Evolutionary conservation across 2,329 filamentous ascomycete species (phyloP).

Genomic region (Venturia carpophila): DNA sequence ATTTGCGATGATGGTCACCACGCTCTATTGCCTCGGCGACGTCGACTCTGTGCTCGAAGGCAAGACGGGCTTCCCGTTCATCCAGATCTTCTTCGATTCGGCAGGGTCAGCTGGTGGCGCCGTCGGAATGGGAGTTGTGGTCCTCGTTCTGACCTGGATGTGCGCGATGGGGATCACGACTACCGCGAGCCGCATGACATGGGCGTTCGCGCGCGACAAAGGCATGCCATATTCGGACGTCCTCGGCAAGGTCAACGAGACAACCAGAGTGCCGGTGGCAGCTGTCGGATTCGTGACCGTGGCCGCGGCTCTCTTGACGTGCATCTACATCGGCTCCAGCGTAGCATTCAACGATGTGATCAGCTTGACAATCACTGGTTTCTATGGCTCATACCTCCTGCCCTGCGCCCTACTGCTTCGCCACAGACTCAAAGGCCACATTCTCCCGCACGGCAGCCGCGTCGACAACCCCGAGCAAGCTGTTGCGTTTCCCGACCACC

Average conservation of each 20-base stretch:
- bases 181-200: slow-evolving; percentile 18
- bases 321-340: slow-evolving; percentile 37
- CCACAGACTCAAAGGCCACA: slow-evolving; percentile 33
- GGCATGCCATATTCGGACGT: slow-evolving; percentile 15
- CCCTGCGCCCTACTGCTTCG: slow-evolving; percentile 35
- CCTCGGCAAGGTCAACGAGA: slow-evolving; percentile 23
- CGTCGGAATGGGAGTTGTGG: slow-evolving; percentile 17
- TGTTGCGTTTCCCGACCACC: not conserved
- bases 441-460: slow-evolving; percentile 33
- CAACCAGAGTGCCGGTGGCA: slow-evolving; percentile 26
- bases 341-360: slow-evolving; percentile 41
- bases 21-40: slow-evolving; percentile 25
- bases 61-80: slow-evolving; percentile 18
- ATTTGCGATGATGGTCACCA: slow-evolving; percentile 22
- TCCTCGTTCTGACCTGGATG: slow-evolving; percentile 28
- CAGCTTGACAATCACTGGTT: slow-evolving; percentile 36
- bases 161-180: slow-evolving; percentile 30
- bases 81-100: slow-evolving; percentile 19
- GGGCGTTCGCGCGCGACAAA: slow-evolving; percentile 20
- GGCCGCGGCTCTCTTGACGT: slow-evolving; percentile 39
- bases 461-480: slow-evolving; percentile 20
- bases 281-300: slow-evolving; percentile 44
- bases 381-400: slow-evolving; percentile 40
- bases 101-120: slow-evolving; percentile 4
- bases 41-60: slow-evolving; percentile 11